phyloP scores from a whole-genome alignment of 257 asterid species.

The Avicennia marina region DNA sequence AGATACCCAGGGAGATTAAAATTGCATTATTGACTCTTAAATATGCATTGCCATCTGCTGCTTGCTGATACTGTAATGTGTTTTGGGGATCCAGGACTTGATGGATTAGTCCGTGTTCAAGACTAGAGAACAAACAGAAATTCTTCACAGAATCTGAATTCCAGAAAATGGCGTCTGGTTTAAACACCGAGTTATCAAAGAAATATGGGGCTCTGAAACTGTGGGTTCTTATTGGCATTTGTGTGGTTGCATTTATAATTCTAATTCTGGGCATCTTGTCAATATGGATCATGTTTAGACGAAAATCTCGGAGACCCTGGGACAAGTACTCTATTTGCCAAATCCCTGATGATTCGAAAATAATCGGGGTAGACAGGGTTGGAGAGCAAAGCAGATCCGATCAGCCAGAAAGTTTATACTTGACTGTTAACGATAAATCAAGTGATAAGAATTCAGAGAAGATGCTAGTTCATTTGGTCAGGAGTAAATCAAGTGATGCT shows the following conservation, averaged over 20 bases:
- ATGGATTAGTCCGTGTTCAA: conserved; percentile 28
- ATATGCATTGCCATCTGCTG: conserved; percentile 15
- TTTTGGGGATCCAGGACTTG: conserved; percentile 46
- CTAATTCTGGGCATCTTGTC: conserved; percentile 71
- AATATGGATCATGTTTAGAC: conserved; percentile 60
- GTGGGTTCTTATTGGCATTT: conserved; percentile 80
- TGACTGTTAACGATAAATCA: conserved; percentile 54
- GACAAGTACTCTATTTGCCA: conserved; percentile 46
- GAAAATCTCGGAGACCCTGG: conserved; percentile 54
- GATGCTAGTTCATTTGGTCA: conserved; percentile 63
- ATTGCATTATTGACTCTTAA: not conserved
- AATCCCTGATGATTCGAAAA: conserved; percentile 80
- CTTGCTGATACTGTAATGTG: conserved; percentile 16
- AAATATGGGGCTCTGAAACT: conserved; percentile 68
- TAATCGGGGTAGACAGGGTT: conserved; percentile 68
- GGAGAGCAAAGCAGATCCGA: conserved; percentile 37
- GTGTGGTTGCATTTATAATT: conserved; percentile 68
- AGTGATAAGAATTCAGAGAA: conserved; percentile 61
- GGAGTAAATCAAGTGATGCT: conserved; percentile 69
- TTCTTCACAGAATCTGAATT: conserved; percentile 10
- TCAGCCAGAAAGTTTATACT: conserved; percentile 42
- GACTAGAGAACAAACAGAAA: not conserved
- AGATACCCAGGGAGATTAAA: not conserved
- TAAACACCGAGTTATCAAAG: conserved; percentile 54
- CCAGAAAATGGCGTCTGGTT: conserved; percentile 41